phyloP scores from a whole-genome alignment of 352 stramenopile species.

The Phytophthora megakarya region DNA sequence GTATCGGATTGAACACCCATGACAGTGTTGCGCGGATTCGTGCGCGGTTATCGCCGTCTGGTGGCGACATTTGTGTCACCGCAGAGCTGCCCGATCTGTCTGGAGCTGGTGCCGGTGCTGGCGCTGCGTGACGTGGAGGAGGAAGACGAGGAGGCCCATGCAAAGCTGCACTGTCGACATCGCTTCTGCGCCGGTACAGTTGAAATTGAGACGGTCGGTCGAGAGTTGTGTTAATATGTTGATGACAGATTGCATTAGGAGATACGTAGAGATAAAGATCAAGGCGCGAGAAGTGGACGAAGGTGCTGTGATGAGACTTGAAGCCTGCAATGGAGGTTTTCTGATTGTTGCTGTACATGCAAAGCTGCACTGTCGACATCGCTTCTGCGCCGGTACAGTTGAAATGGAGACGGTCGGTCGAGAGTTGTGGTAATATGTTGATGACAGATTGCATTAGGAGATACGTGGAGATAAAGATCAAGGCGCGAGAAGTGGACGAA shows the following conservation, averaged over 20 bases:
- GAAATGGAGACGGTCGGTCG: background rate
- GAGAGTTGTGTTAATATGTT: background rate
- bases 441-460: conserved; percentile 47
- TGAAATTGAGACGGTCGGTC: background rate
- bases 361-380: conserved; percentile 61
- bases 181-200: conserved; percentile 56
- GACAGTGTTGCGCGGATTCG: conserved; percentile 48
- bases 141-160: conserved; percentile 32
- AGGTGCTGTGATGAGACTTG: conserved; percentile 29
- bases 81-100: conserved; percentile 57
- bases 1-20: too few species aligned
- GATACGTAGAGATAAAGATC: conserved; percentile 68
- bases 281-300: conserved; percentile 62
- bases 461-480: conserved; percentile 69
- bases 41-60: conserved; percentile 58
- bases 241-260: conserved; percentile 46
- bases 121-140: conserved; percentile 38
- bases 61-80: conserved; percentile 51
- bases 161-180: conserved; percentile 58
- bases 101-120: conserved; percentile 59
- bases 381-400: conserved; percentile 53
- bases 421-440: background rate
- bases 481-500: conserved; percentile 62
- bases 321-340: background rate
- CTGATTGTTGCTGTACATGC: conserved; percentile 23